Evolutionary conservation across 2,329 filamentous ascomycete species (phyloP).

Genomic region (Trichophyton simii): DNA sequence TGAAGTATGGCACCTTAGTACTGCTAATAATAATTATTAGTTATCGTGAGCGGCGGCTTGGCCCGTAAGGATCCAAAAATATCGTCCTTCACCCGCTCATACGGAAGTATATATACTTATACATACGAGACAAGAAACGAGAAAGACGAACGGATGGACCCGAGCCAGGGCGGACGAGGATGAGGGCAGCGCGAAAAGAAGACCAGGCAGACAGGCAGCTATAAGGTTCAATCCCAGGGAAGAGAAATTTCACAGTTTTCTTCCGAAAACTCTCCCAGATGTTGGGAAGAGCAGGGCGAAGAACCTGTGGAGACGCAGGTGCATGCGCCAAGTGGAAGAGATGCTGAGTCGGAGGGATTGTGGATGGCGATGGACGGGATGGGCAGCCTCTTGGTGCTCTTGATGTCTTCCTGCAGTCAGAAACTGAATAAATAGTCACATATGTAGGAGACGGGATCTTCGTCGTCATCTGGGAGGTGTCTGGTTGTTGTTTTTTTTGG

Average conservation of each 20-base stretch:
- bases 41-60: not conserved
- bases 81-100: not conserved
- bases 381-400: not conserved
- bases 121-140: not conserved
- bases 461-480: not conserved
- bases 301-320: not conserved
- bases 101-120: not conserved
- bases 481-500: too few species aligned
- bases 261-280: constrained; percentile 2
- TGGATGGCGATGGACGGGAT: not conserved
- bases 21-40: too few species aligned
- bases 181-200: not conserved
- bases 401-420: not conserved
- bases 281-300: not conserved
- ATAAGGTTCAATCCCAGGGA: constrained; percentile 1
- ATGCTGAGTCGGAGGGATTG: too few species aligned
- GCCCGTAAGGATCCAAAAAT: constrained; percentile 1
- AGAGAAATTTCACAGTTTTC: not conserved
- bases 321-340: not conserved
- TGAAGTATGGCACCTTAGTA: too few species aligned
- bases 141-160: not conserved
- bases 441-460: not conserved
- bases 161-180: not conserved
- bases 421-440: not conserved
- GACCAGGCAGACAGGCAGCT: not conserved